These are phyloP conservation scores for Metschnikowia orientalis DNA, from an alignment of 805 yeast genomes.

Conservation along the genomic window DNA sequence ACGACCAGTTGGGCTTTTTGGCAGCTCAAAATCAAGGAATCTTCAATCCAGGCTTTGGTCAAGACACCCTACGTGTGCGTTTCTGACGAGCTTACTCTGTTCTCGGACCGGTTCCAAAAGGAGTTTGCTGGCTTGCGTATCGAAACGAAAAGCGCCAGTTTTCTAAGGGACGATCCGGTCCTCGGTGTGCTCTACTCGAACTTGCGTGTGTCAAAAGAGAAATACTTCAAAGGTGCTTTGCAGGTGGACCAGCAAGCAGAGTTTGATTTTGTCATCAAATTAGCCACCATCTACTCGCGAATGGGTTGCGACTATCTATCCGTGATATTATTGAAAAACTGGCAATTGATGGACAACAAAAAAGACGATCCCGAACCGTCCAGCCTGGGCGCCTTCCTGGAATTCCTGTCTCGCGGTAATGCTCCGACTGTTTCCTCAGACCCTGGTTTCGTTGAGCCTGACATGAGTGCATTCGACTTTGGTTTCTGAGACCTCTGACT, in stretches of 20 bases:
- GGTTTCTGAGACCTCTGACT: slow-evolving; percentile 21
- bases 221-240: slow-evolving; percentile 48
- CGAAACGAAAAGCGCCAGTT: slow-evolving; percentile 29
- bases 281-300: slow-evolving; percentile 63
- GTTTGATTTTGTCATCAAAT: slow-evolving; percentile 55
- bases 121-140: slow-evolving; percentile 13
- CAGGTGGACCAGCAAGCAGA: slow-evolving; percentile 47
- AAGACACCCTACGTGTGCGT: slow-evolving; percentile 45
- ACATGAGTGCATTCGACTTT: slow-evolving; percentile 69
- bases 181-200: slow-evolving; percentile 60
- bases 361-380: slow-evolving; percentile 2
- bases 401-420: slow-evolving; percentile 11
- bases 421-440: slow-evolving; percentile 31
- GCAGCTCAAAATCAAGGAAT: slow-evolving; percentile 43
- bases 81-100: slow-evolving; percentile 16
- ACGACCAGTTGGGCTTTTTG: slow-evolving; percentile 74
- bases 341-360: slow-evolving; percentile 49
- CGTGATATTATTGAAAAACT: slow-evolving; percentile 54
- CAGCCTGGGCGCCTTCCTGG: slow-evolving; percentile 16
- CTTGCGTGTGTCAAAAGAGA: slow-evolving; percentile 50
- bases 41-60: slow-evolving; percentile 61
- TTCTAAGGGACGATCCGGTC: slow-evolving; percentile 77
- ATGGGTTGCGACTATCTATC: slow-evolving; percentile 92
- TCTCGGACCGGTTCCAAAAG: slow-evolving; percentile 20
- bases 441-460: slow-evolving; percentile 62